Conservation (phyloP, 768 basidiomycete species). For the Suillus subluteus region DNA sequence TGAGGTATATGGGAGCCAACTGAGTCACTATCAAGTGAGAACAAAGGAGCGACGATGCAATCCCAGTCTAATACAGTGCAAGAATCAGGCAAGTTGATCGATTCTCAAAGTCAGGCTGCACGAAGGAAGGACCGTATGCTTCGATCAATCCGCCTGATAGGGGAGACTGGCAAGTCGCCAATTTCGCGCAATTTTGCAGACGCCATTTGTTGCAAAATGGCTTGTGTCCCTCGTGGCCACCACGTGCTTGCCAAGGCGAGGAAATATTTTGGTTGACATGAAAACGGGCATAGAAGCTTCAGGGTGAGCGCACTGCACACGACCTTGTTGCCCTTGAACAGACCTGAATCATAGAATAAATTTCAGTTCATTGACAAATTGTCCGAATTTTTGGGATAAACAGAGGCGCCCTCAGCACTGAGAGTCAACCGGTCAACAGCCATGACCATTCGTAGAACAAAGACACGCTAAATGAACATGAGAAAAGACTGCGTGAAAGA, state of each 20-base stretch:
- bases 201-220: not conserved
- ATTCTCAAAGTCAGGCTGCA: not conserved
- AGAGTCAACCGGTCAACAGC: not conserved
- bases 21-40: not conserved
- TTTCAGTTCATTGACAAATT: not conserved
- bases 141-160: not conserved
- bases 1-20: not conserved
- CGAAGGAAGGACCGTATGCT: not conserved
- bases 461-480: not conserved
- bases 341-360: not conserved
- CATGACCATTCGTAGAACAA: not conserved
- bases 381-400: not conserved
- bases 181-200: not conserved
- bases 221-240: not conserved
- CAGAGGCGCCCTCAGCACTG: not conserved
- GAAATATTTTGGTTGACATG: not conserved
- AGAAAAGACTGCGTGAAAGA: conserved; percentile 2
- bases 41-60: not conserved
- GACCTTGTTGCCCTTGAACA: not conserved
- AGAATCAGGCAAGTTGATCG: not conserved
- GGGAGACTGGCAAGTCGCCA: not conserved
- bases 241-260: not conserved
- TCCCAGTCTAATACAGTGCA: not conserved
- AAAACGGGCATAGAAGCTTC: not conserved
- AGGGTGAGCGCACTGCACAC: not conserved